phyloP scores from a whole-genome alignment of 305 asterid genomes.

The Plantago lanceolata region DNA sequence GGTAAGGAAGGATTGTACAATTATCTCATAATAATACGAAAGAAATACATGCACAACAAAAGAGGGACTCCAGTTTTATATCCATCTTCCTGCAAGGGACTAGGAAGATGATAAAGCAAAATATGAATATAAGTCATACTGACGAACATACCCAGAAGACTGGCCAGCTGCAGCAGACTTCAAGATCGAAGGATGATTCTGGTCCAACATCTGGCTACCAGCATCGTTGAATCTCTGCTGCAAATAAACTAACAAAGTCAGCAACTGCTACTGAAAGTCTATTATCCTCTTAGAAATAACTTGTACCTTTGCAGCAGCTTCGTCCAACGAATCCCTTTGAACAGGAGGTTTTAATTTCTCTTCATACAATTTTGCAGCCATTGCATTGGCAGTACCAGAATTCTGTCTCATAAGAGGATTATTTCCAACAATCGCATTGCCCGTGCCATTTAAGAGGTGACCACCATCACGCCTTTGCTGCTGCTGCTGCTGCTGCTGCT shows the following conservation, averaged over 20 bases:
- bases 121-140: constrained; percentile 12
- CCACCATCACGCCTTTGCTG: constrained; percentile 68
- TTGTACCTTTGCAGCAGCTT: constrained; percentile 78
- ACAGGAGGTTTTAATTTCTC: constrained; percentile 73
- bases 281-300: constrained; percentile 6
- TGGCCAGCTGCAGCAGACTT: constrained; percentile 89
- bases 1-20: too few relatives aligned
- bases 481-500: constrained; percentile 46
- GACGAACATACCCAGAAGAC: constrained; percentile 65
- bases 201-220: constrained; percentile 74
- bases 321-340: constrained; percentile 88
- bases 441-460: constrained; percentile 55
- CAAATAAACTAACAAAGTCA: constrained; percentile 26
- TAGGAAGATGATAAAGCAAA: neutral
- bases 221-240: constrained; percentile 95
- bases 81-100: too few relatives aligned
- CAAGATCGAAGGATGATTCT: constrained; percentile 84
- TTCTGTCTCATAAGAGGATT: constrained; percentile 83
- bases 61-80: too few relatives aligned
- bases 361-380: constrained; percentile 90
- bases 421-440: constrained; percentile 79
- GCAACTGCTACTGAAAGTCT: constrained; percentile 10
- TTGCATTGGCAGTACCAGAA: constrained; percentile 76
- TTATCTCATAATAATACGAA: too few relatives aligned
- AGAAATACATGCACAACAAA: too few relatives aligned